Evolutionary conservation across 495 filamentous ascomycete species (phyloP), one percentile per base, ranked within the genome.

Genomic region (Lasiosphaeriaceae sp.): DNA sequence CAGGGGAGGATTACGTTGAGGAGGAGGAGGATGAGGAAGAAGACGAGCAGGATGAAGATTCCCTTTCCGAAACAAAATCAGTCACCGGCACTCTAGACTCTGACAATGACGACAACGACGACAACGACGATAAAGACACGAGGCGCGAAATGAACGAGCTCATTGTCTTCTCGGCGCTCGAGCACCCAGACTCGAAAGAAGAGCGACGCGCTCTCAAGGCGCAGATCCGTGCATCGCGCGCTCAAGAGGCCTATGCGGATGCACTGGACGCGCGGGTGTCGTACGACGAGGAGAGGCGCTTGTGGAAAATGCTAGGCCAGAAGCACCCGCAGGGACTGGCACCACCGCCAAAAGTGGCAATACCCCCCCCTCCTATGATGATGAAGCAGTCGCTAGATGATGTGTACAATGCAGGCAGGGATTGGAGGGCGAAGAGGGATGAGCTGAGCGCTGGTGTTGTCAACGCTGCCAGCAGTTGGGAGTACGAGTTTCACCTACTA

Each of bases 271-370:
- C 60, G 21, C 64, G 75, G 57, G 63, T 71, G 14, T 80, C 80
- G 56, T 71, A 64, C 14, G 50, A 60, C 8, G 86, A 88, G 66
- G 87, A 92, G 69, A 62, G 65, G 35, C 59, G 66, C 12, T 55
- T 90, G 11, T 86, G 84, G 82, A 56, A 58, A 0, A 37, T 85
- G 11, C 65, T 92, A 24, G 55, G 58, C 22, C 31, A 55, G 47
- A 20, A 49, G 9, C 62, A 87, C 50, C 85, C 89, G 0, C 83
- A 83, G 67, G 88, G 90, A 56, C 84, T 85, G 54, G 83, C 14
- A 4, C 14, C 83, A 23, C 56, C 49, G 54, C 23, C 43, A 16
- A 56, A 56, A 5, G 35, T 21, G 1, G 31, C 54, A 8, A 56
- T 46, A 22, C 31, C 19, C 11, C 20, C 47, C 14, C 14, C 51